Percentiles rank a stretch among this genome's conserved stretches.
These are phyloP conservation scores for Samsoniella hepiali DNA, from an alignment of 2,329 filamentous ascomycete genomes.

Conservation along the genomic window DNA sequence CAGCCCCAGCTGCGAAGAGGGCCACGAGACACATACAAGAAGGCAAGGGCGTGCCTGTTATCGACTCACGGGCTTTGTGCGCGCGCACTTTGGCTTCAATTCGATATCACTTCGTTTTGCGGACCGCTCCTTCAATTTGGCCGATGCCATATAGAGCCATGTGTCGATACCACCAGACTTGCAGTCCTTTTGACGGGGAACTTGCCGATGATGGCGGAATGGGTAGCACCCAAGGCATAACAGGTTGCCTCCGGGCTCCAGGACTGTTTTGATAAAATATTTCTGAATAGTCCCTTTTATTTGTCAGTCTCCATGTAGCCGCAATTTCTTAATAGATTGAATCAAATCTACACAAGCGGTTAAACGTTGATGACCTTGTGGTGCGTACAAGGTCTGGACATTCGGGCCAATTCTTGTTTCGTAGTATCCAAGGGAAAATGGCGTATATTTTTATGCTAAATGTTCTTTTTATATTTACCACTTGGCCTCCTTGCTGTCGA, in stretches of 20 bases:
- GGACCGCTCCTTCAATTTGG: neutral
- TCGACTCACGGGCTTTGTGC: neutral
- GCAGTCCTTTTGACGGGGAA: neutral
- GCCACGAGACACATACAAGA: neutral
- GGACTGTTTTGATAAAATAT: too few species aligned
- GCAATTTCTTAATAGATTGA: neutral
- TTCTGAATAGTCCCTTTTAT: neutral
- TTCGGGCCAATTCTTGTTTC: neutral
- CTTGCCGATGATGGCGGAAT: neutral
- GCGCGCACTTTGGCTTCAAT: neutral
- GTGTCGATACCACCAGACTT: neutral
- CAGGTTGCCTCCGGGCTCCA: neutral
- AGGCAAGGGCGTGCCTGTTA: neutral
- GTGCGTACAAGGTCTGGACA: too few species aligned
- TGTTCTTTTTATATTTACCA: conserved; percentile 39
- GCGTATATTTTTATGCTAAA: conserved; percentile 14
- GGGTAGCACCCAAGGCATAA: too few species aligned
- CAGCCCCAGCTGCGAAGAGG: neutral
- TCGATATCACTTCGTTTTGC: neutral
- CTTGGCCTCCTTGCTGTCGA: conserved; percentile 55
- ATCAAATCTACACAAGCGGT: neutral
- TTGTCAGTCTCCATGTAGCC: neutral
- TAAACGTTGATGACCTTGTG: neutral
- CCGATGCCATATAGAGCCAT: neutral
- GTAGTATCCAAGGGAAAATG: neutral